Evolutionary conservation across 768 basidiomycete species (phyloP).

Genomic region (Trametes gibbosa): DNA sequence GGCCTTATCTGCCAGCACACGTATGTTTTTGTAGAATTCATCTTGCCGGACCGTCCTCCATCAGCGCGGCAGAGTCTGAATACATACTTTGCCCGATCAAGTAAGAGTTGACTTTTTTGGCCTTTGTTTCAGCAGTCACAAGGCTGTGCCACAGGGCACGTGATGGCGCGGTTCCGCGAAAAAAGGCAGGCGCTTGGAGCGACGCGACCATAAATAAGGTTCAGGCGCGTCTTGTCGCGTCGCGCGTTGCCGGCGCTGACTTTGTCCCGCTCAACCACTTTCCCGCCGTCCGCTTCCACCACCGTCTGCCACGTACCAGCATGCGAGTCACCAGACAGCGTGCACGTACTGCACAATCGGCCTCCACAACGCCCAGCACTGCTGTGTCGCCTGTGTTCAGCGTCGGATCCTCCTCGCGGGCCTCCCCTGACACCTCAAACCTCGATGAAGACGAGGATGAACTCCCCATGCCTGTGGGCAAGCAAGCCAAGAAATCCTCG

Average conservation of each 20-base stretch:
- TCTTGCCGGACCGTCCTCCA: too few relatives aligned
- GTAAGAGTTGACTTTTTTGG: neutral
- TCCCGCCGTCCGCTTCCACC: neutral
- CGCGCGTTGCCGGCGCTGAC: constrained; percentile 17
- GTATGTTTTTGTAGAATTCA: too few relatives aligned
- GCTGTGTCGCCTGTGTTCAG: constrained; percentile 53
- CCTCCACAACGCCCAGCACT: constrained; percentile 38
- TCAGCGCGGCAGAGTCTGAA: too few relatives aligned
- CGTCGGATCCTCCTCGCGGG: constrained; percentile 41
- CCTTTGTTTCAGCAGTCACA: neutral
- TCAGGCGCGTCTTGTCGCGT: constrained; percentile 25
- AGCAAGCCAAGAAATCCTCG: neutral
- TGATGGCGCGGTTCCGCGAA: constrained; percentile 9
- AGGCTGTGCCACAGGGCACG: neutral
- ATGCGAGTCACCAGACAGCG: constrained; percentile 23
- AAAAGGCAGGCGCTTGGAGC: constrained; percentile 8
- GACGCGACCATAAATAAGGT: constrained; percentile 29
- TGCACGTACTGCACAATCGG: constrained; percentile 29
- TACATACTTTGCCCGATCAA: neutral
- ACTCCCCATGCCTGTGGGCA: neutral
- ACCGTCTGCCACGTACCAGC: neutral
- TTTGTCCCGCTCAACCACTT: constrained; percentile 11
- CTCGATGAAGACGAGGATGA: constrained; percentile 22
- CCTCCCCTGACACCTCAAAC: constrained; percentile 54
- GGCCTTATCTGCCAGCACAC: too few relatives aligned